phyloP scores from a whole-genome alignment of 768 basidiomycete species.

The Plicaturopsis crispa region DNA sequence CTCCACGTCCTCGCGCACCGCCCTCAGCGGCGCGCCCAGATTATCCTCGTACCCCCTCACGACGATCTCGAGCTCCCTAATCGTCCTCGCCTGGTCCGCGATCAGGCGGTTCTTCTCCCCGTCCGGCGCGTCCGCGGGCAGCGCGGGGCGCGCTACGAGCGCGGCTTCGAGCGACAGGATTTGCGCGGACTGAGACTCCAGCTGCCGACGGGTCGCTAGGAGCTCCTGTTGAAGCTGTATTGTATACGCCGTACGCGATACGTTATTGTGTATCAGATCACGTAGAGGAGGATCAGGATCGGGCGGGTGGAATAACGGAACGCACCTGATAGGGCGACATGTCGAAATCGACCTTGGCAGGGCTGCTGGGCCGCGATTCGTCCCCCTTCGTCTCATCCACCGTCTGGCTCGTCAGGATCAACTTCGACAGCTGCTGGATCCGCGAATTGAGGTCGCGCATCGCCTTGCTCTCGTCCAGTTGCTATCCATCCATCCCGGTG shows the following conservation, averaged over 20 bases:
- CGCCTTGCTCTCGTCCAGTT: conserved; percentile 79
- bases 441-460: conserved; percentile 77
- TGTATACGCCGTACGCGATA: too few species aligned
- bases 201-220: conserved; percentile 64
- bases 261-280: too few species aligned
- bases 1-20: conserved; percentile 68
- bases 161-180: conserved; percentile 80
- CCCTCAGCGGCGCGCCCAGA: conserved; percentile 57
- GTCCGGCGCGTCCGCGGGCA: conserved; percentile 59
- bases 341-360: conserved; percentile 85
- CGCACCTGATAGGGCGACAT: conserved; percentile 78
- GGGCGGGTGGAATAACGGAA: too few species aligned
- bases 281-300: too few species aligned
- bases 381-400: conserved; percentile 64
- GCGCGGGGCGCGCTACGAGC: conserved; percentile 59
- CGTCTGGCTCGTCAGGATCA: conserved; percentile 80
- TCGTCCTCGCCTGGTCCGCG: conserved; percentile 63
- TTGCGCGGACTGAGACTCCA: conserved; percentile 77
- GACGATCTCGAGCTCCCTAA: conserved; percentile 71
- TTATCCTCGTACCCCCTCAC: conserved; percentile 69
- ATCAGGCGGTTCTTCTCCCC: conserved; percentile 71
- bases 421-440: conserved; percentile 76
- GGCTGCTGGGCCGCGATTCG: conserved; percentile 74
- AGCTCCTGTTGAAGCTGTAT: conserved; percentile 81
- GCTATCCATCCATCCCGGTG: conserved; percentile 38